phyloP scores from a whole-genome alignment of 2,329 filamentous ascomycete genomes.

The Byssothecium circinans region DNA sequence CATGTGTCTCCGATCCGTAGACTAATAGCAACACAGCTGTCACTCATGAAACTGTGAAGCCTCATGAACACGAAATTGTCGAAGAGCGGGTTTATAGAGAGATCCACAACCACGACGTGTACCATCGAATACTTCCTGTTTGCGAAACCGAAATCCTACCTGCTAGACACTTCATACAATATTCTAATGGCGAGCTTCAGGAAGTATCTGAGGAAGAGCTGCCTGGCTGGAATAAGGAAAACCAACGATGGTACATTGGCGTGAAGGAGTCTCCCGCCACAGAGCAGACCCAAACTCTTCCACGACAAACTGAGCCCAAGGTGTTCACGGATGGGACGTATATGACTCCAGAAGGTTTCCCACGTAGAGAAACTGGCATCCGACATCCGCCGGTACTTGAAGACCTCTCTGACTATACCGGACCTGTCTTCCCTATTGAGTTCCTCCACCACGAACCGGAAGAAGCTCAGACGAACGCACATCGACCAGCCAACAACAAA shows the following conservation, averaged over 20 bases:
- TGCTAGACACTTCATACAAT: slow-evolving; percentile 54
- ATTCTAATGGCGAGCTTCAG: slow-evolving; percentile 38
- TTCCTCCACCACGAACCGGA: slow-evolving; percentile 23
- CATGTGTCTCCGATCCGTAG: neutral
- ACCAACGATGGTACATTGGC: slow-evolving; percentile 34
- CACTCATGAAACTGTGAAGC: slow-evolving; percentile 52
- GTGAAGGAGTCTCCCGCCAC: slow-evolving; percentile 18
- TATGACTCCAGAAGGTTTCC: slow-evolving; percentile 45
- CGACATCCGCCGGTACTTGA: slow-evolving; percentile 50
- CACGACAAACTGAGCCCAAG: slow-evolving; percentile 25
- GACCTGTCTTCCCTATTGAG: slow-evolving; percentile 31
- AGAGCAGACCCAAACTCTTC: slow-evolving; percentile 3
- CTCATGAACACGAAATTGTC: slow-evolving; percentile 49
- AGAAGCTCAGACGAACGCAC: neutral
- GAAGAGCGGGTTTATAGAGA: slow-evolving; percentile 55
- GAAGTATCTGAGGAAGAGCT: slow-evolving; percentile 52
- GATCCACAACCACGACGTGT: slow-evolving; percentile 57
- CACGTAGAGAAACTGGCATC: slow-evolving; percentile 49
- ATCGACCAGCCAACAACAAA: too few relatives aligned
- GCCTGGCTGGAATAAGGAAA: slow-evolving; percentile 34
- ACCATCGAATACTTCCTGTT: slow-evolving; percentile 57
- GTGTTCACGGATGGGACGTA: slow-evolving; percentile 47
- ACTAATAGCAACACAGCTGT: slow-evolving; percentile 46
- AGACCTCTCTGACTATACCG: slow-evolving; percentile 29
- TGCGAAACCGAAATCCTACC: slow-evolving; percentile 57